phyloP scores from a whole-genome alignment of 805 yeast species.

The Ogataea wickerhamii region DNA sequence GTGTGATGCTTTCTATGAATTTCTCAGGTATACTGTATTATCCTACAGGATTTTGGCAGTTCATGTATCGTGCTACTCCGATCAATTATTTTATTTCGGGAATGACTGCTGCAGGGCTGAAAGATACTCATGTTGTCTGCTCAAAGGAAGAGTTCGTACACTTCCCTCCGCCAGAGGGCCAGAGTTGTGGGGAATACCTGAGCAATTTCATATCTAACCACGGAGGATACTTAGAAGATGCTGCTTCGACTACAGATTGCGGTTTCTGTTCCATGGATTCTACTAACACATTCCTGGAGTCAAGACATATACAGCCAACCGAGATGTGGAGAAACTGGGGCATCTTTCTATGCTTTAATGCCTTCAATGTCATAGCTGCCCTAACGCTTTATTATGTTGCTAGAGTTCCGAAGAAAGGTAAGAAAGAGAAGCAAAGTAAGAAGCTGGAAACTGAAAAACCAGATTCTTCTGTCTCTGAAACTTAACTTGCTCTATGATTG shows the following conservation, averaged over 20 bases:
- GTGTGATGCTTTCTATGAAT: slow-evolving; percentile 52
- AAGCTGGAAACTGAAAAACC: neutral
- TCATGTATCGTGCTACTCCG: slow-evolving; percentile 72
- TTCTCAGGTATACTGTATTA: slow-evolving; percentile 67
- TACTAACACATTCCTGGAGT: slow-evolving; percentile 44
- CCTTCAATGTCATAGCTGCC: slow-evolving; percentile 39
- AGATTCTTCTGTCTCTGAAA: neutral
- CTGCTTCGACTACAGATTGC: slow-evolving; percentile 44
- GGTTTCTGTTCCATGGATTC: slow-evolving; percentile 42
- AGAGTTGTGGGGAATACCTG: slow-evolving; percentile 59
- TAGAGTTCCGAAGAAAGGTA: slow-evolving; percentile 4
- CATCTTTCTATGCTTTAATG: slow-evolving; percentile 49
- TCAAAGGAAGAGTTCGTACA: slow-evolving; percentile 42
- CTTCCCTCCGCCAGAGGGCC: slow-evolving; percentile 51
- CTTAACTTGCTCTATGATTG: too few relatives aligned
- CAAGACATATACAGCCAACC: slow-evolving; percentile 38
- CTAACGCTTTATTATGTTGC: slow-evolving; percentile 2
- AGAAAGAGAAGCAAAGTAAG: neutral
- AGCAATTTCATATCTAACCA: slow-evolving; percentile 30
- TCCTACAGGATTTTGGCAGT: slow-evolving; percentile 81
- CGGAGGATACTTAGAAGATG: slow-evolving; percentile 56
- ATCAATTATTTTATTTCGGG: slow-evolving; percentile 62
- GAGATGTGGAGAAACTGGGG: slow-evolving; percentile 67
- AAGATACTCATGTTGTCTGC: slow-evolving; percentile 41
- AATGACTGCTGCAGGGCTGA: slow-evolving; percentile 18